These are phyloP conservation scores for Loxodes magnus DNA, from an alignment of 73 alveolate genomes.

Conservation along the genomic window DNA sequence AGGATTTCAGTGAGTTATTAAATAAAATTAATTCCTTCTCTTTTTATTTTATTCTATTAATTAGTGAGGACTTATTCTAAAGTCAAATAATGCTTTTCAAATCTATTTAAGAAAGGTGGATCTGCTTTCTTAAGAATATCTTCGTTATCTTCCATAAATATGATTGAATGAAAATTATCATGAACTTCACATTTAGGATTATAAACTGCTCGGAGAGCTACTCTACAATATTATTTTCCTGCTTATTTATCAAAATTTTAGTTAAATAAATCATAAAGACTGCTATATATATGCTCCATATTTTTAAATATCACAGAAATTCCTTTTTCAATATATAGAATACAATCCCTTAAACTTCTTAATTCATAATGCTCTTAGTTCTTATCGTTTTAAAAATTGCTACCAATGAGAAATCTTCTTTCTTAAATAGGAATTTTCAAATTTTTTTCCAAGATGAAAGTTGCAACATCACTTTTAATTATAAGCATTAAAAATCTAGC, in stretches of 20 bases:
- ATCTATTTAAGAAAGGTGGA: slow-evolving; percentile 9
- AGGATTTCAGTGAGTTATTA: neutral
- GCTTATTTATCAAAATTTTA: slow-evolving; percentile 1
- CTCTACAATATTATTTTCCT: slow-evolving; percentile 5
- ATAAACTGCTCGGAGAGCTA: slow-evolving; percentile 9
- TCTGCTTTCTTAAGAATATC: slow-evolving; percentile 1
- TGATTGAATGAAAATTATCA: neutral
- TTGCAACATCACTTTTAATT: neutral
- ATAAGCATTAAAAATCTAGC: slow-evolving; percentile 8
- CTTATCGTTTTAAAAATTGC: neutral
- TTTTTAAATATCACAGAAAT: neutral
- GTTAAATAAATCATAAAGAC: slow-evolving; percentile 10
- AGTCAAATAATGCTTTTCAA: slow-evolving; percentile 10
- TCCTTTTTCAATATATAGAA: slow-evolving; percentile 10
- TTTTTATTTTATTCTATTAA: neutral
- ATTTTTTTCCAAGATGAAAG: neutral
- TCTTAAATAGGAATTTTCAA: neutral
- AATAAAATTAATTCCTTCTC: neutral
- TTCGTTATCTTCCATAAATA: slow-evolving; percentile 1
- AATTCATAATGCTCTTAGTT: neutral
- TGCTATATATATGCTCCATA: slow-evolving; percentile 10
- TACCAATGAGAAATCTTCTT: neutral
- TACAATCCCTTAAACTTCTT: neutral
- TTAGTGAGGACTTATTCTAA: neutral
- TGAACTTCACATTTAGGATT: slow-evolving; percentile 9